Percentiles rank a stretch among this genome's conserved stretches.
Conservation (phyloP, 192 early-diverging fungal species). For the Funneliformis mosseae region DNA sequence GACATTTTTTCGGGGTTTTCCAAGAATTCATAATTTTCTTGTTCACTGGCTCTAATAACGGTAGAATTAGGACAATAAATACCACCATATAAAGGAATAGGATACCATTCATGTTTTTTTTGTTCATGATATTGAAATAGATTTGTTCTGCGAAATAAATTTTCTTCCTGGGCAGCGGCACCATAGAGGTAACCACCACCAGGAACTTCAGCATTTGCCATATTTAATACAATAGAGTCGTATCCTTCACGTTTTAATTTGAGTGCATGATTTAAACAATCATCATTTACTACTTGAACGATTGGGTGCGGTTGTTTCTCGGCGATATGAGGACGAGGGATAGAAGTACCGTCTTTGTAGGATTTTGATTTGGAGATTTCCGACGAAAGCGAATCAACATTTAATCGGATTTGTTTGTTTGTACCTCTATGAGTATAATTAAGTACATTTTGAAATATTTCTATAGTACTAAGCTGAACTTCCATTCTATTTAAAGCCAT, state of each 20-base stretch:
- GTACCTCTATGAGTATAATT: neutral
- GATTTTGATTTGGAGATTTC: conserved; percentile 4
- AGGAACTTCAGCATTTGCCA: conserved; percentile 44
- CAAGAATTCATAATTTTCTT: conserved; percentile 40
- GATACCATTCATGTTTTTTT: conserved; percentile 43
- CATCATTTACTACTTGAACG: conserved; percentile 39
- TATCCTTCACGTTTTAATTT: conserved; percentile 42
- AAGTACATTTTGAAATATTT: neutral
- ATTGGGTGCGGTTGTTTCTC: conserved; percentile 38
- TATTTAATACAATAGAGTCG: conserved; percentile 48
- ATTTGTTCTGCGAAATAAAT: conserved; percentile 48
- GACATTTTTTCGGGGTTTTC: conserved; percentile 48
- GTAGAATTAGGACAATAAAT: conserved; percentile 50
- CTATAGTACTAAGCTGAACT: neutral
- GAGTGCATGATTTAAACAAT: conserved; percentile 42
- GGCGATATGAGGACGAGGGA: neutral
- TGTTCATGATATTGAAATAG: conserved; percentile 48
- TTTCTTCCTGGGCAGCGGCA: conserved; percentile 46
- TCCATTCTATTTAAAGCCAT: neutral
- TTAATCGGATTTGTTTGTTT: neutral
- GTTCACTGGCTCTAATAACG: conserved; percentile 40
- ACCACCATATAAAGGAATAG: conserved; percentile 42
- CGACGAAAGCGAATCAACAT: neutral
- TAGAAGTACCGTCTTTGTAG: neutral
- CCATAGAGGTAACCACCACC: conserved; percentile 46